phyloP scores from a whole-genome alignment of 2,329 filamentous ascomycete genomes.

The Fusarium sororula region DNA sequence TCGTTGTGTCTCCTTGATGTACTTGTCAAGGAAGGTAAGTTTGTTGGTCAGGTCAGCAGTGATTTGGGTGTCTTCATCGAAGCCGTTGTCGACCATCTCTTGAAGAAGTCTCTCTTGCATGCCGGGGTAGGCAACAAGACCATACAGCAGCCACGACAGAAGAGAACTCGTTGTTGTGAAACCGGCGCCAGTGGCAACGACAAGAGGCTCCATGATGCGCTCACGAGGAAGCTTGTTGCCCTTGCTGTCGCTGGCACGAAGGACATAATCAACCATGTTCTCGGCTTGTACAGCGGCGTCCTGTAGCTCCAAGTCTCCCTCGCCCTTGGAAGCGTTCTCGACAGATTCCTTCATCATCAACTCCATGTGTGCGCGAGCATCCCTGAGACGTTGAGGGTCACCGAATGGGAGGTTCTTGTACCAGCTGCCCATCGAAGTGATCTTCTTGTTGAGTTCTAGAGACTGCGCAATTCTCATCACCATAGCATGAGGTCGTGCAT shows the following conservation, averaged over 20 bases:
- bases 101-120: constrained; percentile 67
- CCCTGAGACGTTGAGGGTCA: constrained; percentile 56
- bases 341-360: constrained; percentile 52
- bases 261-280: constrained; percentile 58
- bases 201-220: constrained; percentile 46
- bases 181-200: constrained; percentile 65
- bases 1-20: constrained; percentile 69
- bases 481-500: constrained; percentile 62
- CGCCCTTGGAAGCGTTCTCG: constrained; percentile 48
- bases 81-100: constrained; percentile 62
- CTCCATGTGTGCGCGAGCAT: constrained; percentile 46
- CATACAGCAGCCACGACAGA: constrained; percentile 67
- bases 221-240: constrained; percentile 61
- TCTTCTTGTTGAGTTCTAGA: constrained; percentile 67
- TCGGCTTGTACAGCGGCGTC: constrained; percentile 61
- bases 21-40: constrained; percentile 64
- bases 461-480: constrained; percentile 59
- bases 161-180: constrained; percentile 69
- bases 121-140: constrained; percentile 61
- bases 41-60: constrained; percentile 58
- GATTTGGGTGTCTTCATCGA: constrained; percentile 54
- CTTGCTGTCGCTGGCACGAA: constrained; percentile 62
- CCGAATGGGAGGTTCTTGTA: constrained; percentile 67
- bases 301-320: constrained; percentile 53
- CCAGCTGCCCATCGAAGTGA: constrained; percentile 64